These are phyloP conservation scores for Colletotrichum gigasporum DNA, from an alignment of 2,329 filamentous ascomycete genomes.

Conservation along the genomic window DNA sequence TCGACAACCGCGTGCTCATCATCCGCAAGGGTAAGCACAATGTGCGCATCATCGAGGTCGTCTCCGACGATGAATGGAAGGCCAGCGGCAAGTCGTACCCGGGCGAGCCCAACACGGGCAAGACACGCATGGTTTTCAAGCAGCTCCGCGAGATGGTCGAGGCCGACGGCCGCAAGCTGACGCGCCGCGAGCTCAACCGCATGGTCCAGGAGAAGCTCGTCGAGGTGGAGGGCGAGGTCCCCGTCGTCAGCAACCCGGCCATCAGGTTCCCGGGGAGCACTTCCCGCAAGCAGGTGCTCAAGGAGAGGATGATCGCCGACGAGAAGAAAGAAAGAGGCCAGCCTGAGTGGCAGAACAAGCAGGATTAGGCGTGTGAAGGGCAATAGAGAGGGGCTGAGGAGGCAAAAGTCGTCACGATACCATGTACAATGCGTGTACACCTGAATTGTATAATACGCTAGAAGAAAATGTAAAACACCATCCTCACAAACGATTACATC, in stretches of 20 bases:
- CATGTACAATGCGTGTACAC: slow-evolving; percentile 24
- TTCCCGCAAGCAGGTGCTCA: slow-evolving; percentile 11
- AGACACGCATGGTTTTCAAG: slow-evolving; percentile 53
- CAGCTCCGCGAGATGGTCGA: slow-evolving; percentile 47
- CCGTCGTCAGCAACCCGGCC: slow-evolving; percentile 50
- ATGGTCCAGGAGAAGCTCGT: slow-evolving; percentile 38
- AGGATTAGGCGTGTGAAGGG: too few species aligned
- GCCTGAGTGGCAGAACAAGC: too few species aligned
- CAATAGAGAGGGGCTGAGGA: neutral
- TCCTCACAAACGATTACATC: neutral
- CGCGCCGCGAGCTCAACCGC: slow-evolving; percentile 38
- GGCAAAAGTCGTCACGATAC: slow-evolving; percentile 4
- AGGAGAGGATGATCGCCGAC: slow-evolving; percentile 9
- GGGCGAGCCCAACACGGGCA: slow-evolving; percentile 61
- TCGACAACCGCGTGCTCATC: slow-evolving; percentile 67
- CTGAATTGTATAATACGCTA: slow-evolving; percentile 25
- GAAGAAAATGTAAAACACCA: slow-evolving; percentile 23
- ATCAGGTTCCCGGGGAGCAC: slow-evolving; percentile 47
- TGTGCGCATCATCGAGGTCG: slow-evolving; percentile 67
- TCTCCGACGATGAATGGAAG: slow-evolving; percentile 64
- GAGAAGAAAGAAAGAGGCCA: too few species aligned
- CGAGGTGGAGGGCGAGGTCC: slow-evolving; percentile 35
- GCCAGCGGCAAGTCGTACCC: slow-evolving; percentile 60
- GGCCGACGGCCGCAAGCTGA: slow-evolving; percentile 39
- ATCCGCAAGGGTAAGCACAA: slow-evolving; percentile 73